Conservation (phyloP, 257 asterid species). For the Ocimum tenuiflorum region DNA sequence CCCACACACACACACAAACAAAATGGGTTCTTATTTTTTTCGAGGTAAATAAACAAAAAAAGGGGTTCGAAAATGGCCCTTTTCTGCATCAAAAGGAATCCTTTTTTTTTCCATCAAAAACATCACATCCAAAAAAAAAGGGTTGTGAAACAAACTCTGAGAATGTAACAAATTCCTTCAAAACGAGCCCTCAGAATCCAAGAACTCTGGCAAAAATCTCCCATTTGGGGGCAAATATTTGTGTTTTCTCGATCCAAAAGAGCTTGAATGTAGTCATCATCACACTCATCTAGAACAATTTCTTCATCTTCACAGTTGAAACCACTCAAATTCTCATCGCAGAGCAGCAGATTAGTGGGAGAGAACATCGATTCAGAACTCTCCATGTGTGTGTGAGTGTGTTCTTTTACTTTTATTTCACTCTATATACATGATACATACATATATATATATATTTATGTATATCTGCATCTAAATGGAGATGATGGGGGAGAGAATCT, state of each 20-base stretch:
- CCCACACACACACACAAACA: no score
- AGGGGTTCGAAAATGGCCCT: no score
- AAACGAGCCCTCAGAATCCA: constrained; percentile 41
- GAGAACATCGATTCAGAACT: constrained; percentile 16
- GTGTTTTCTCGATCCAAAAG: constrained; percentile 37
- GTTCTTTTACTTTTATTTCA: neutral
- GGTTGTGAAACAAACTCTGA: constrained; percentile 24
- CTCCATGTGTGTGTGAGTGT: constrained; percentile 31
- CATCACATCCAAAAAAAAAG: neutral
- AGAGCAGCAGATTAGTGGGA: constrained; percentile 23
- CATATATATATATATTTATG: no score
- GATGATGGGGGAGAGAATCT: no score
- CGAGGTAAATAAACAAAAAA: no score
- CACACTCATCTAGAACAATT: constrained; percentile 7
- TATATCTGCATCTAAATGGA: constrained; percentile 1
- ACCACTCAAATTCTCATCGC: constrained; percentile 28
- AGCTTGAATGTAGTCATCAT: constrained; percentile 32
- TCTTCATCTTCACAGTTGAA: constrained; percentile 19
- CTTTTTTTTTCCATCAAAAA: neutral
- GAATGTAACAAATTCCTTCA: constrained; percentile 47
- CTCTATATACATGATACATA: no score
- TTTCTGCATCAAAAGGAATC: constrained; percentile 28
- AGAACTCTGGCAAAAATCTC: constrained; percentile 1
- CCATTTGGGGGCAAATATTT: constrained; percentile 13
- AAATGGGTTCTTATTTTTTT: no score